These are phyloP conservation scores for Gyromitra esculenta DNA, from an alignment of 2,329 filamentous ascomycete species.

Conservation along the genomic window DNA sequence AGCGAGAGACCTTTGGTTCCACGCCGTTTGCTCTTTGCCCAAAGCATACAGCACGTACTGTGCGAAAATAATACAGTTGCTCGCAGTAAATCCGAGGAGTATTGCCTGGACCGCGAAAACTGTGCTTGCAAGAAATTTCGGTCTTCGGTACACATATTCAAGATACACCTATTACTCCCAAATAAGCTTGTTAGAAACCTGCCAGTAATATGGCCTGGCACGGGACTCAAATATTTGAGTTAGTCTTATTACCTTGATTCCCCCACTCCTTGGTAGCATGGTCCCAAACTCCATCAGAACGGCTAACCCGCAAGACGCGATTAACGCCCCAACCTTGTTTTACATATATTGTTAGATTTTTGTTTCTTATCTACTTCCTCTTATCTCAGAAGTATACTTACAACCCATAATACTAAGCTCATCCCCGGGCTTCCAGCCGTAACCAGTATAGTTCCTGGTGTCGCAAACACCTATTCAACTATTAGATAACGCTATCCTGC, in stretches of 20 bases:
- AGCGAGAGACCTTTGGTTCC: constrained; percentile 68
- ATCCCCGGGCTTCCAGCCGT: constrained; percentile 74
- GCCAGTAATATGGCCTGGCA: neutral
- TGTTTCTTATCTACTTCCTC: constrained; percentile 70
- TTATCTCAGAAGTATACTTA: constrained; percentile 69
- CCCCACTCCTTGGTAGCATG: constrained; percentile 67
- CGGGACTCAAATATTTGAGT: neutral
- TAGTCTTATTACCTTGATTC: constrained; percentile 59
- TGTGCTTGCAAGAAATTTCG: constrained; percentile 70
- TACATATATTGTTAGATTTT: constrained; percentile 68
- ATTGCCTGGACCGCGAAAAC: constrained; percentile 71
- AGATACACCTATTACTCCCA: constrained; percentile 73
- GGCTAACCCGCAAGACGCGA: constrained; percentile 73
- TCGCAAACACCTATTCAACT: constrained; percentile 69
- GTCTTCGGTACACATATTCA: constrained; percentile 71
- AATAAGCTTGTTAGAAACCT: constrained; percentile 56
- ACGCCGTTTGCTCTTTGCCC: constrained; percentile 68
- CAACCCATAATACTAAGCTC: constrained; percentile 70
- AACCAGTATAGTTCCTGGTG: constrained; percentile 73
- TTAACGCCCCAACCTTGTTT: constrained; percentile 75
- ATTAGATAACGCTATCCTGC: neutral
- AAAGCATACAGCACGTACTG: constrained; percentile 76
- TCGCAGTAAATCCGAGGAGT: constrained; percentile 72
- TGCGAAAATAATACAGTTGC: constrained; percentile 75
- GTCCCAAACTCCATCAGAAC: constrained; percentile 75